Evolutionary conservation across 1,284 basidiomycete genomes (phyloP).

Genomic region (Hemileia vastatrix): DNA sequence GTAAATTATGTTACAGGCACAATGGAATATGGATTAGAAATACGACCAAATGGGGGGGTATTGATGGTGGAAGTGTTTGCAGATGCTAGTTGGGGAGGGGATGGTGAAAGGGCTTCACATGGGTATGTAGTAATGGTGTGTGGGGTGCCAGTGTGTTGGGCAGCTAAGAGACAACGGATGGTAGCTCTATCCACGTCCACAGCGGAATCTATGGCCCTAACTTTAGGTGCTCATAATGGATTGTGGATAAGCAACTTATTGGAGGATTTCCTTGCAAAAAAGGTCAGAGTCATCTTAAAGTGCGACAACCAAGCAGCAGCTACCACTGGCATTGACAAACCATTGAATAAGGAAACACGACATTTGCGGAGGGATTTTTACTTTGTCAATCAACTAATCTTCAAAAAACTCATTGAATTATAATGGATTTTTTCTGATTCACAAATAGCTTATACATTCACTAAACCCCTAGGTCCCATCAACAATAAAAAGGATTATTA

Average conservation of each 20-base stretch:
- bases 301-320: slow-evolving; percentile 4
- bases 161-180: neutral
- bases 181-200: neutral
- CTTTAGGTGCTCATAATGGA: neutral
- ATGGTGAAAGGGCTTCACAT: neutral
- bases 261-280: no score
- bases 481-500: no score
- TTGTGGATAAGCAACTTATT: neutral
- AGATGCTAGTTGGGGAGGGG: slow-evolving; percentile 1
- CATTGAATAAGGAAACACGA: no score
- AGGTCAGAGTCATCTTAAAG: neutral
- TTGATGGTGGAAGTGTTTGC: neutral
- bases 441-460: no score
- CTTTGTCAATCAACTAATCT: no score
- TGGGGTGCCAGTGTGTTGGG: neutral
- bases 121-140: neutral
- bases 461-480: no score
- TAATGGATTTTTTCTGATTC: no score
- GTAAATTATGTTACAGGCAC: no score
- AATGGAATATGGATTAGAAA: no score
- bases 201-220: slow-evolving; percentile 3
- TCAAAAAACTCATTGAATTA: no score
- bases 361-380: no score
- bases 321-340: neutral
- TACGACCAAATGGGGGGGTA: no score